Evolutionary conservation across 2,329 filamentous ascomycete species (phyloP), one percentile per base, ranked within the genome.

Genomic region (Beauveria medogensis): DNA sequence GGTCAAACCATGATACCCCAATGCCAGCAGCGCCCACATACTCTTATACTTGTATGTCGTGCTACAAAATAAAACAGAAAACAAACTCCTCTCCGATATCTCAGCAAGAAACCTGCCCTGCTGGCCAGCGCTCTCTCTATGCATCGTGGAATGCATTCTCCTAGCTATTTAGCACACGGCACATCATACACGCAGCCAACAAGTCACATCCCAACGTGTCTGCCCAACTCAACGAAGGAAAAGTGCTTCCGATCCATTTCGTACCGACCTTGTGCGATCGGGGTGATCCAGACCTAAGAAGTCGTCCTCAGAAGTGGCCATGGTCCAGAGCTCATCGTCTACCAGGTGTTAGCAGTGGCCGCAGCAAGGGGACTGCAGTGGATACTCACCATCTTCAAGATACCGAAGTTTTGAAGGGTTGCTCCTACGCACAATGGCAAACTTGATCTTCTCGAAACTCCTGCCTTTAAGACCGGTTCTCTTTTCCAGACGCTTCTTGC

Each of bases 381-480:
- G 8, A 20, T 16, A 73, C 87, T 80, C 78, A 96, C 93, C 92
- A 76, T 97, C 94, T 66, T 88, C 86, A 52, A 99, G 79, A 76
- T 95, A 95, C 63, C 85, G 82, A 28, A 92, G 89, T 70, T 89
- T 91, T 44, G 89, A 86, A 74, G 90, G 95, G 47, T 80, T 79
- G 56, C 85, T 81, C 71, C 89, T 81, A 72, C 86, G 80, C 56
- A 97, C 83, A 37, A 96, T 75, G 7, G 92, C 90, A 78, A 99
- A 97, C 75, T 95, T 97, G 74, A 99, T 94, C 80, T 97, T 97
- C 74, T 99, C 93, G 67, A 99, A 92, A 66, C 91, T 91, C 80
- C 99, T 99, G 73, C 94, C 95, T 75, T 97, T 97, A 76, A 99
- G 87, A 28, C 92, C 92, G 0, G 91, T 96, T 62, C 93, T 83